These are phyloP conservation scores for Knufia fluminis DNA, from an alignment of 2,329 filamentous ascomycete genomes.

Conservation along the genomic window DNA sequence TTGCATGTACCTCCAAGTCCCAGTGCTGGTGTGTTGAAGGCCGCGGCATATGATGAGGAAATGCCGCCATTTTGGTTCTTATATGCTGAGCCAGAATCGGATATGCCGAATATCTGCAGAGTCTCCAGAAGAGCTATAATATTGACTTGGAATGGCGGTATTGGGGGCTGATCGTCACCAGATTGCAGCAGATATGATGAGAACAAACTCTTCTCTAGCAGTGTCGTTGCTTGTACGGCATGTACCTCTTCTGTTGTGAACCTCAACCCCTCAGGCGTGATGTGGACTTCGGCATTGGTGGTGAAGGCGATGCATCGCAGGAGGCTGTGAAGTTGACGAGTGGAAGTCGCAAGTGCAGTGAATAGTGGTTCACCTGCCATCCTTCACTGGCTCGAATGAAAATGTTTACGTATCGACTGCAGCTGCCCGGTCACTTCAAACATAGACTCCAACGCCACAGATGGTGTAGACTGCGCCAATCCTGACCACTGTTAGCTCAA, in stretches of 20 bases:
- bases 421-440: slow-evolving; percentile 45
- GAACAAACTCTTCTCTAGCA: slow-evolving; percentile 82
- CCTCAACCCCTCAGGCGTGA: slow-evolving; percentile 74
- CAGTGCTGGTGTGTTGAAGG: slow-evolving; percentile 73
- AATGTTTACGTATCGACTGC: slow-evolving; percentile 7
- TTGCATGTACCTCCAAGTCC: slow-evolving; percentile 80
- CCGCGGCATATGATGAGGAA: slow-evolving; percentile 47
- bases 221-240: slow-evolving; percentile 82
- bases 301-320: slow-evolving; percentile 55
- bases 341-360: slow-evolving; percentile 52
- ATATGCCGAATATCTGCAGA: slow-evolving; percentile 84
- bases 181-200: slow-evolving; percentile 67
- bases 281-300: slow-evolving; percentile 56
- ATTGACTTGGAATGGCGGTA: slow-evolving; percentile 75
- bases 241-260: slow-evolving; percentile 82
- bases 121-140: slow-evolving; percentile 83
- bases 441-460: slow-evolving; percentile 96
- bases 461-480: slow-evolving; percentile 97
- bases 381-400: background rate
- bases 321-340: slow-evolving; percentile 51
- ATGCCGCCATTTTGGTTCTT: slow-evolving; percentile 22
- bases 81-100: slow-evolving; percentile 48
- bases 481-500: slow-evolving; percentile 38
- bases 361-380: slow-evolving; percentile 41
- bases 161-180: slow-evolving; percentile 29